Base-by-base conservation (phyloP, 2,329 filamentous ascomycete species). In the Madurella fahalii region DNA sequence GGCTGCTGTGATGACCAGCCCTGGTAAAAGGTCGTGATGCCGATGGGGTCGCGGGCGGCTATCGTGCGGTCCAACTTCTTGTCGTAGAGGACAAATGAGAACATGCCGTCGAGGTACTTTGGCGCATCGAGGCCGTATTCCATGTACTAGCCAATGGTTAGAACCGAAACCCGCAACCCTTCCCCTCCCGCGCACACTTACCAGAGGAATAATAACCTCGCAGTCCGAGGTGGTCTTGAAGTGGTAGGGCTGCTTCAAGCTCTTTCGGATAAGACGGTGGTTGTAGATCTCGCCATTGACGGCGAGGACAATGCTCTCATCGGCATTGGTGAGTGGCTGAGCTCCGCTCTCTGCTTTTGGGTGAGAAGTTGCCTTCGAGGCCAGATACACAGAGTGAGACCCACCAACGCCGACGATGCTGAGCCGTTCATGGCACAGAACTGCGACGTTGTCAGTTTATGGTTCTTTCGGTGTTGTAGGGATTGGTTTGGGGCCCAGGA, bases 221-320 rank as follows among this genome's bases (percentile, higher is more conserved):
- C 94, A 99, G 70, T 99, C 94, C 39, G 93, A 97, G 69, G 94
- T 88, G 62, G 94, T 99, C 85, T 96, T 96, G 85, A 97, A 99
- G 74, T 92, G 86, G 75, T 96, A 96, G 39, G 85, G 82, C 57
- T 79, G 84, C 75, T 90, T 90, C 66, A 96, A 78, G 65, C 79
- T 79, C 77, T 96, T 97, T 70, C 94, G 87, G 68, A 99, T 81
- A 68, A 96, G 83, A 70, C 93, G 89, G 77, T 99, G 94, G 85
- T 99, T 99, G 82, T 99, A 99, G 72, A 99, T 99, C 73, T 99
- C 94, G 75, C 94, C 94, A 74, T 99, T 99, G 83, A 97, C 94
- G 62, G 94, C 93, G 58, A 99, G 84, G 61, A 93, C 86, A 67
- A 99, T 86, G 66, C 81, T 87, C 62, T 85, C 87, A 71, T 97